phyloP scores from a whole-genome alignment of 2,329 filamentous ascomycete species.

The Cordyceps cicadae region DNA sequence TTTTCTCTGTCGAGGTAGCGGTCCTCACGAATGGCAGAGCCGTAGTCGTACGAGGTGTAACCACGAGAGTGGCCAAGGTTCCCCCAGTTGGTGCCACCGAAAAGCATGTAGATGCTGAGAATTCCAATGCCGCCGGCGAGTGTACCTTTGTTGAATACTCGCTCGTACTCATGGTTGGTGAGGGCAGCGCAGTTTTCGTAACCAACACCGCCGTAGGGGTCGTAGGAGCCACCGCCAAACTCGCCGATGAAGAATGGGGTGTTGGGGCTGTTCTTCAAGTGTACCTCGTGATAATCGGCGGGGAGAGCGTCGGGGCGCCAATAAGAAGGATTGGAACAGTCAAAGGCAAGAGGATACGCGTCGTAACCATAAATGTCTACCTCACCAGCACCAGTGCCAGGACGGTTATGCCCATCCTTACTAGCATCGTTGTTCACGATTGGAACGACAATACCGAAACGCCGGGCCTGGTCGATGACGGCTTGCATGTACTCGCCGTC shows the following conservation, averaged over 20 bases:
- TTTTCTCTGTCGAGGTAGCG: conserved; percentile 59
- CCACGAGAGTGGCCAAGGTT: conserved; percentile 58
- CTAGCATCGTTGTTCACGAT: conserved; percentile 61
- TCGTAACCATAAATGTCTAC: conserved; percentile 42
- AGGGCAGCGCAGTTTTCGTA: conserved; percentile 57
- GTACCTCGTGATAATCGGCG: conserved; percentile 44
- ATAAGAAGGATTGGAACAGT: conserved; percentile 33
- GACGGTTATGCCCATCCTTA: conserved; percentile 20
- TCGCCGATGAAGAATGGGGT: conserved; percentile 57
- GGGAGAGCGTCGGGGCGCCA: conserved; percentile 53
- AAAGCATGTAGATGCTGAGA: conserved; percentile 66
- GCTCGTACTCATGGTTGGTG: conserved; percentile 58
- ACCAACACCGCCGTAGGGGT: conserved; percentile 62
- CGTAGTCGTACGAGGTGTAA: conserved; percentile 45
- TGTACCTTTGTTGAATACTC: conserved; percentile 68
- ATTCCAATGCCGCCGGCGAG: conserved; percentile 55
- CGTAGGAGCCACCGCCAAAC: conserved; percentile 58
- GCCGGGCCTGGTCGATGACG: conserved; percentile 53
- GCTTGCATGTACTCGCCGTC: conserved; percentile 58
- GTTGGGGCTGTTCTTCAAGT: conserved; percentile 51
- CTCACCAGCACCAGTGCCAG: conserved; percentile 13
- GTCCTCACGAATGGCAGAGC: conserved; percentile 51
- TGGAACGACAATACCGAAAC: conserved; percentile 59
- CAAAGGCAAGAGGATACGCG: conserved; percentile 32
- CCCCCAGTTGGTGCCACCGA: conserved; percentile 71